Percentiles rank a stretch among this genome's conserved stretches.
phyloP scores from a whole-genome alignment of 2,329 filamentous ascomycete genomes.

The Akanthomyces muscarius region DNA sequence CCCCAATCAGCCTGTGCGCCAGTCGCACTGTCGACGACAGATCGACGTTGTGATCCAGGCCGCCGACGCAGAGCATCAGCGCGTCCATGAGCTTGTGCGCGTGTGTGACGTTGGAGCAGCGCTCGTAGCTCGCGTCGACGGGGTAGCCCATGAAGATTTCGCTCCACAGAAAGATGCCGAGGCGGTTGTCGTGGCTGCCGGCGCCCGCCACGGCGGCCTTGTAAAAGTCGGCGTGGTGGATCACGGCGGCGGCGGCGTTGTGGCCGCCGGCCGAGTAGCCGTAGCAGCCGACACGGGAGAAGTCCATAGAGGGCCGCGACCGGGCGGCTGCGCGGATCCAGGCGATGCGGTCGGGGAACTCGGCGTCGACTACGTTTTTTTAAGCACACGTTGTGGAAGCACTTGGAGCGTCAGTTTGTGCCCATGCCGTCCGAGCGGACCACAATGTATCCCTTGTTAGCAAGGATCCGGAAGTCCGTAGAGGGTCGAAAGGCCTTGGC shows the following conservation, averaged over 20 bases:
- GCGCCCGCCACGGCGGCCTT: slow-evolving; percentile 26
- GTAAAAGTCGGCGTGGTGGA: slow-evolving; percentile 29
- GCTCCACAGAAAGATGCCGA: slow-evolving; percentile 31
- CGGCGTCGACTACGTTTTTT: slow-evolving; percentile 28
- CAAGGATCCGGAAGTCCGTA: slow-evolving; percentile 21
- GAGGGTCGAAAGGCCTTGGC: slow-evolving; percentile 25
- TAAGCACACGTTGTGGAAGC: slow-evolving; percentile 30
- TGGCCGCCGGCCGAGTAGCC: slow-evolving; percentile 31
- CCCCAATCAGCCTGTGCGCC: slow-evolving; percentile 25
- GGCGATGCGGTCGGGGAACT: slow-evolving; percentile 28
- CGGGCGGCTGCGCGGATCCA: slow-evolving; percentile 28
- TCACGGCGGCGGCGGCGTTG: slow-evolving; percentile 26
- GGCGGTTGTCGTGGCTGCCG: slow-evolving; percentile 31
- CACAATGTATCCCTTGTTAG: slow-evolving; percentile 29
- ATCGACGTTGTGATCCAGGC: slow-evolving; percentile 29
- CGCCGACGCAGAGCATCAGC: slow-evolving; percentile 29
- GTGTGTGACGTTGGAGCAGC: slow-evolving; percentile 28
- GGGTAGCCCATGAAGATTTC: slow-evolving; percentile 33
- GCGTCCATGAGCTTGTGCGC: slow-evolving; percentile 26
- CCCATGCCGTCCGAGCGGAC: slow-evolving; percentile 32
- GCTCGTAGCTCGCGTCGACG: slow-evolving; percentile 27
- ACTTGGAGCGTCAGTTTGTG: slow-evolving; percentile 29
- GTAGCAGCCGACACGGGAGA: slow-evolving; percentile 27
- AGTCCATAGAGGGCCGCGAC: slow-evolving; percentile 28
- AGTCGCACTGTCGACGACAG: slow-evolving; percentile 29